These are phyloP conservation scores for Pseudocercospora musae DNA, from an alignment of 2,329 filamentous ascomycete species.

Conservation along the genomic window DNA sequence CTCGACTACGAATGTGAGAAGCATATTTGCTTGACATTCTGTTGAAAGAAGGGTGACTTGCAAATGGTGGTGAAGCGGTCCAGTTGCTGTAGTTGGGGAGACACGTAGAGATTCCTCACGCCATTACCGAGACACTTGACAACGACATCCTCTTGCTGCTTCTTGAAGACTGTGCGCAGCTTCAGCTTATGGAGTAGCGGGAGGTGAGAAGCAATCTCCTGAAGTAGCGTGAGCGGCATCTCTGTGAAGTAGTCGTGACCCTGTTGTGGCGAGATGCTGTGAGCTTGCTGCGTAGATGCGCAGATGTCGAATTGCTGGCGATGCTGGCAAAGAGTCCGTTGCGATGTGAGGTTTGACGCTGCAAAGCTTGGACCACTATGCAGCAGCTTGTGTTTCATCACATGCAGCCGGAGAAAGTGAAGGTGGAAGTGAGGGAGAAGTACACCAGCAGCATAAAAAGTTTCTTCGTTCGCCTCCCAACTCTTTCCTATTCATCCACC, in stretches of 20 bases:
- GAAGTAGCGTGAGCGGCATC: background rate
- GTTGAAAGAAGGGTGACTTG: background rate
- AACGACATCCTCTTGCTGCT: background rate
- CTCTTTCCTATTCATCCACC: background rate
- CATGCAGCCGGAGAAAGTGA: background rate
- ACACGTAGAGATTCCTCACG: background rate
- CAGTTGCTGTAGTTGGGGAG: background rate
- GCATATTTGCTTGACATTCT: background rate
- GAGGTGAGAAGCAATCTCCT: background rate
- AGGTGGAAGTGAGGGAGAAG: background rate
- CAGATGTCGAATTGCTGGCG: background rate
- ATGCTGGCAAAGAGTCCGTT: background rate
- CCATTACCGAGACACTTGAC: background rate
- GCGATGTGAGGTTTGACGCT: background rate
- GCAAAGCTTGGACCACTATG: background rate
- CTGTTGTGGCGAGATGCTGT: background rate
- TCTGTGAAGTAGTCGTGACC: background rate
- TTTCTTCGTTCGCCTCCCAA: background rate
- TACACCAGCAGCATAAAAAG: no score
- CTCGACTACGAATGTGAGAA: background rate
- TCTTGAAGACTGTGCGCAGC: background rate
- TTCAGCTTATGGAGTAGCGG: background rate
- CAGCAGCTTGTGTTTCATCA: background rate
- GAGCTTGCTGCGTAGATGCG: background rate
- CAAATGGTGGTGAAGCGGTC: background rate